Evolutionary conservation across 1,139 yeast species (phyloP).

Genomic region (Scheffersomyces cryptocercus): DNA sequence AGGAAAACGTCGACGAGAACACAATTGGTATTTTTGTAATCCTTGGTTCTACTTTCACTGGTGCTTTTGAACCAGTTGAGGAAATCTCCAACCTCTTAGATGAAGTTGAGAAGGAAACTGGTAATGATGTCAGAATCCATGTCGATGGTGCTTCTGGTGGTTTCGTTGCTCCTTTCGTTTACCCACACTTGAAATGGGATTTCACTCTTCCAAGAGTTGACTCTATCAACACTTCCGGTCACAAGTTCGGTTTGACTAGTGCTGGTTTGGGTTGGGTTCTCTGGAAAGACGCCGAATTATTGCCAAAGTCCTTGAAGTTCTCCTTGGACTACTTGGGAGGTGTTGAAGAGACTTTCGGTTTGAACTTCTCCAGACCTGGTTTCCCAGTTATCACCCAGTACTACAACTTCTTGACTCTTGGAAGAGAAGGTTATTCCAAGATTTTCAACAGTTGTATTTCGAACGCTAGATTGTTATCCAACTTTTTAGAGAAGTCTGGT

Average conservation of each 20-base stretch:
- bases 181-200: conserved; percentile 81
- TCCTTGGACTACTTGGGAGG: conserved; percentile 87
- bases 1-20: conserved; percentile 76
- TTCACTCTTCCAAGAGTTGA: conserved; percentile 74
- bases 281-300: conserved; percentile 65
- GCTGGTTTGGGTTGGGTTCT: conserved; percentile 94
- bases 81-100: conserved; percentile 62
- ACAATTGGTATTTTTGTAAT: conserved; percentile 91
- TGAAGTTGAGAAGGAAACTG: conserved; percentile 66
- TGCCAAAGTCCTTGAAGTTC: conserved; percentile 74
- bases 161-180: conserved; percentile 79
- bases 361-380: conserved; percentile 92
- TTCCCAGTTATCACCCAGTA: conserved; percentile 88
- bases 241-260: conserved; percentile 85
- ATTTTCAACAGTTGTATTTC: conserved; percentile 63
- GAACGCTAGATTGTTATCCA: conserved; percentile 70
- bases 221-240: conserved; percentile 91
- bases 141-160: conserved; percentile 96
- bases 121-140: conserved; percentile 74
- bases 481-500: conserved; percentile 62
- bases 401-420: conserved; percentile 72
- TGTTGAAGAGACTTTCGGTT: conserved; percentile 79
- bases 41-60: conserved; percentile 90
- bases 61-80: conserved; percentile 81
- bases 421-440: conserved; percentile 66